Percentiles rank a stretch among this genome's conserved stretches.
phyloP scores from a whole-genome alignment of 2,329 filamentous ascomycete genomes.

The Penicillium sp. region DNA sequence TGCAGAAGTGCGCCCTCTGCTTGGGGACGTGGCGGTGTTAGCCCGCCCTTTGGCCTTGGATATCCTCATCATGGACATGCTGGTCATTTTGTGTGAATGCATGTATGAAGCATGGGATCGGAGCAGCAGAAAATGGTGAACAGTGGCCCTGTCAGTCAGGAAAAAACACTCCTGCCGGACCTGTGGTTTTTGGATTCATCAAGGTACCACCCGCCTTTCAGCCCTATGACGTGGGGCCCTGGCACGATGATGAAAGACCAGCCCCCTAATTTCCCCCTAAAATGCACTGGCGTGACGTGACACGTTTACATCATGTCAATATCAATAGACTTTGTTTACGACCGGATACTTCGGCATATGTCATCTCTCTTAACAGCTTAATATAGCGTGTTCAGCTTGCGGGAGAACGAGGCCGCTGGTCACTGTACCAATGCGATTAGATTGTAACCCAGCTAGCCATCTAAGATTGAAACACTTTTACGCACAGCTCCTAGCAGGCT shows the following conservation, averaged over 20 bases:
- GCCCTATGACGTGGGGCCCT: slow-evolving; percentile 29
- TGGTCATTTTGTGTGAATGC: background rate
- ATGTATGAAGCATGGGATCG: background rate
- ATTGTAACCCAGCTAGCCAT: background rate
- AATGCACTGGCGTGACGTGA: background rate
- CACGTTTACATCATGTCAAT: background rate
- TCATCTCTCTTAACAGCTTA: background rate
- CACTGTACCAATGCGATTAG: background rate
- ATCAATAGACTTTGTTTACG: background rate
- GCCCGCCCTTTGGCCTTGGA: background rate
- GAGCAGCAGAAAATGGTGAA: background rate
- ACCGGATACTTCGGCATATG: background rate
- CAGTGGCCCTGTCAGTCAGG: slow-evolving; percentile 2
- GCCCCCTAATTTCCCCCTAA: background rate
- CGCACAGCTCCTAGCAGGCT: background rate
- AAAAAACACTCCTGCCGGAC: background rate
- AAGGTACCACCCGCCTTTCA: slow-evolving; percentile 14
- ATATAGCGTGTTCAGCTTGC: background rate
- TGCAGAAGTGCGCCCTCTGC: background rate
- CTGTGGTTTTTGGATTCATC: background rate
- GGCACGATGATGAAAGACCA: slow-evolving; percentile 5
- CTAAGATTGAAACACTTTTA: background rate
- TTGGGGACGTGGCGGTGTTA: background rate
- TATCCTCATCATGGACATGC: background rate
- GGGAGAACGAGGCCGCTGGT: background rate